These are phyloP conservation scores for Corynascus novoguineensis DNA, from an alignment of 495 filamentous ascomycete species.

Conservation along the genomic window DNA sequence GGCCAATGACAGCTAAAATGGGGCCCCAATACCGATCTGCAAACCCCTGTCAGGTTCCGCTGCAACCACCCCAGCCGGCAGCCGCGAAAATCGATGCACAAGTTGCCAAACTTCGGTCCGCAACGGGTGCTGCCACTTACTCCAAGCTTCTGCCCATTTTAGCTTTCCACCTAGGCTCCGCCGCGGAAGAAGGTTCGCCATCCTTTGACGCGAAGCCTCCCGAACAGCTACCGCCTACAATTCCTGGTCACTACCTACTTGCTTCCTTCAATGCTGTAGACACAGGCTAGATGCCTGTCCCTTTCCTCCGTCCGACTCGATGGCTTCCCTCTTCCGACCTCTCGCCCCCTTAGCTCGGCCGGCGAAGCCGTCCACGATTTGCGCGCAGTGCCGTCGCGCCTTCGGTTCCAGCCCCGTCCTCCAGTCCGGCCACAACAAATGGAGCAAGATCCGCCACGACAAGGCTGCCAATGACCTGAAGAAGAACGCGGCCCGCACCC, in stretches of 20 bases:
- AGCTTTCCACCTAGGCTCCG: too few species aligned
- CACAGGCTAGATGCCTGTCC: too few species aligned
- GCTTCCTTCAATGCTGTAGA: background rate
- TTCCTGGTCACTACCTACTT: background rate
- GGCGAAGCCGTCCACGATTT: constrained; percentile 23
- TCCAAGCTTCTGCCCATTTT: too few species aligned
- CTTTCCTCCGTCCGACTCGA: background rate
- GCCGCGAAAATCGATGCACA: constrained; percentile 13
- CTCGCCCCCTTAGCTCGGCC: constrained; percentile 12
- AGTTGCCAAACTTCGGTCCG: constrained; percentile 2
- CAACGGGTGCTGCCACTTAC: background rate
- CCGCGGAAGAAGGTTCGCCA: background rate
- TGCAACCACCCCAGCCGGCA: constrained; percentile 11
- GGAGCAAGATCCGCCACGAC: constrained; percentile 93
- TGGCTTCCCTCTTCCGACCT: constrained; percentile 21
- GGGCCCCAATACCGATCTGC: constrained; percentile 9
- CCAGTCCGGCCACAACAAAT: constrained; percentile 76
- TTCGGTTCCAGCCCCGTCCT: constrained; percentile 49
- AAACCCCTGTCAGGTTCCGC: constrained; percentile 7
- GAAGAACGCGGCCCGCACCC: constrained; percentile 45
- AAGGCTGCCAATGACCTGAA: constrained; percentile 72
- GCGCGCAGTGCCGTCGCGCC: constrained; percentile 40
- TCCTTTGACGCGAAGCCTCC: background rate
- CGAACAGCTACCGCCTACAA: too few species aligned
- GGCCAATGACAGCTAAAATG: constrained; percentile 14